Base-by-base conservation (phyloP, 305 asterid species). In the Lippia alba region DNA sequence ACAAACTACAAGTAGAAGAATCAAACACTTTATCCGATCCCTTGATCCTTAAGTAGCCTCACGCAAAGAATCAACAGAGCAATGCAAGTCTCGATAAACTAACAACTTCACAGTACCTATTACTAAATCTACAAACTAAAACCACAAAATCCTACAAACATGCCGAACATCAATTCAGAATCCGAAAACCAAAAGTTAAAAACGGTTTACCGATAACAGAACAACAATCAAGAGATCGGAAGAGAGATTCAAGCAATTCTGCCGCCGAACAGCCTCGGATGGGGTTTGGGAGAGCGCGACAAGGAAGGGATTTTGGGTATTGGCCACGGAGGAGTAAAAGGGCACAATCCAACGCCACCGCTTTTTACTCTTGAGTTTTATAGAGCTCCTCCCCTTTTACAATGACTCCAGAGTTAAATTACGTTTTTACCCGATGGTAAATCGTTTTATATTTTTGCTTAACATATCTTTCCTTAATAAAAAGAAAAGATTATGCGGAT, bases 201-300 rank as follows among this genome's bases (percentile, higher is more conserved):
- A 56, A 7, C 15, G 2, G 16, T 9, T 46, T 9, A 8, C 2
- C 59, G 58, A 50, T 15, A 57, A 56, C 57, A 40, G 56, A 41
- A 41, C 65, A 46, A 51, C 32, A 45, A 46, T 32, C 15, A 6
- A 49, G 56, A 70, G 68, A 70, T 70, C 64, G 19, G 40, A 46
- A 18, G 68, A 18, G 1, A 3, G 16, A 58, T 18, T 3, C 12
- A 12, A 24, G 44, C 33, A 49, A 65, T 41, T 57, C 64, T 46
- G 46, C 48, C 16, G 60, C 64, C 24, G 30, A n/a, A n/a, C 40
- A 55, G 8, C 7, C 36, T 24, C 24, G 15, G 59, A 45, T 69
- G 45, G 65, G 60, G 39, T 53, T 53, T 8, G 16, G 2, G 61
- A 14, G 51, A 50, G 19, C 5, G 51, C 10, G 41, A 14, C 16